Evolutionary conservation across 2,329 filamentous ascomycete genomes (phyloP), one percentile per base, ranked within the genome.

Genomic region (Drechslerella dactyloides): DNA sequence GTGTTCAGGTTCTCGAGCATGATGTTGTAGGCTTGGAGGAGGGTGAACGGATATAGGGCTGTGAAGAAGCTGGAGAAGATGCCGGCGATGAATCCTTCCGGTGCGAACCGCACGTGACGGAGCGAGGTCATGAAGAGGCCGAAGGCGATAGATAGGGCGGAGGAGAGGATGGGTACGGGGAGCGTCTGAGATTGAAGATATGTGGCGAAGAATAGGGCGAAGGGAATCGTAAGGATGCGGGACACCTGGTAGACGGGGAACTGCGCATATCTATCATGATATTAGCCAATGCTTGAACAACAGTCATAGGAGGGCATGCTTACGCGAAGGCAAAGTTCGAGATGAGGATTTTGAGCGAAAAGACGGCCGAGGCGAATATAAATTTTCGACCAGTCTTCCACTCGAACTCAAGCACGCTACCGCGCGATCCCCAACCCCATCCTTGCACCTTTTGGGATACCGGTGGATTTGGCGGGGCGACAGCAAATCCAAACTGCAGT

Each of bases 311-410:
- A 17, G 13, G 53, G 15, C 56, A 44, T 13, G 73, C 81, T 69
- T 79, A 83, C 80, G 83, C 82, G 73, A 84, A 85, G 2, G 83
- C 84, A 61, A 84, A 80, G 76, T 85, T 85, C 74, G 82, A 84
- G 17, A 85, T 79, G 15, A 83, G 78, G 30, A 84, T 79, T 74
- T 83, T 84, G 27, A 80, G 79, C 24, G 84, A 78, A 69, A 83
- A 85, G 54, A 84, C 80, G 11, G 83, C 76, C 0, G 83, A 82
- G 7, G 84, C 76, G 11, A 83, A 83, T 0, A 84, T 76, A 19
- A 83, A 81, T 62, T 82, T 81, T 69, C 80, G 81, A 0, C 80
- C 83, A n/a, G 82, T 79, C 42, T 78, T 76, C 69, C 78, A 78
- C 61, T 85, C 82, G 60, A 85, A 84, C 72, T 84, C 83, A 61